Conservation (phyloP, 1,284 basidiomycete genomes). For the Tilletia horrida region DNA sequence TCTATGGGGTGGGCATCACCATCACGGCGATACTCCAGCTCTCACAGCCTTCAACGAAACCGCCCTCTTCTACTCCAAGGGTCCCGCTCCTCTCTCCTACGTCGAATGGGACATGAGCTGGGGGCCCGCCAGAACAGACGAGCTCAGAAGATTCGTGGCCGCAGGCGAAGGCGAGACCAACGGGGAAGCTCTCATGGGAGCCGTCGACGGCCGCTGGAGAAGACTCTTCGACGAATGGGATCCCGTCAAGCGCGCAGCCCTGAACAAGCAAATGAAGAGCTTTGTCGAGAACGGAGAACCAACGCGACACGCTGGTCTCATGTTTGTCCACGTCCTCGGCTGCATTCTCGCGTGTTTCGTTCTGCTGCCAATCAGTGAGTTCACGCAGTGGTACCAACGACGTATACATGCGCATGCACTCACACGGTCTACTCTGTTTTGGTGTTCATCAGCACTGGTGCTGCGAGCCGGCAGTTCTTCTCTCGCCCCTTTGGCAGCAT, state of each 20-base stretch:
- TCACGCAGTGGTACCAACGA: not conserved
- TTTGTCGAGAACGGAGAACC: slow-evolving; percentile 34
- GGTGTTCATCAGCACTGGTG: slow-evolving; percentile 27
- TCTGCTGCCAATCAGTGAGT: slow-evolving; percentile 37
- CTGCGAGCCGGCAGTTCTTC: slow-evolving; percentile 42
- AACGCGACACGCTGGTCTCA: slow-evolving; percentile 30
- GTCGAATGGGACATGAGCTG: slow-evolving; percentile 50
- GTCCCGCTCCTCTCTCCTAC: slow-evolving; percentile 51
- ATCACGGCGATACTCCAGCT: slow-evolving; percentile 9
- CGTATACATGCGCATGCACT: not conserved
- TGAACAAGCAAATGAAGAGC: slow-evolving; percentile 22
- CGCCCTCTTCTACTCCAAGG: slow-evolving; percentile 38
- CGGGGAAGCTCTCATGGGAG: slow-evolving; percentile 37
- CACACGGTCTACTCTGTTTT: not conserved
- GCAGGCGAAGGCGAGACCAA: slow-evolving; percentile 28
- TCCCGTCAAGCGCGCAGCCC: not conserved
- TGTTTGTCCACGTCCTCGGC: slow-evolving; percentile 31
- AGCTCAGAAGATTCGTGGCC: slow-evolving; percentile 37
- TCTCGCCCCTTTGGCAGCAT: slow-evolving; percentile 36
- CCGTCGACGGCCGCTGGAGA: slow-evolving; percentile 43
- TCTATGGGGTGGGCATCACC: slow-evolving; percentile 4
- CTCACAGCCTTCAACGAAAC: slow-evolving; percentile 41
- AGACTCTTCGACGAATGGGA: slow-evolving; percentile 41
- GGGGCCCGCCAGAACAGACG: slow-evolving; percentile 30
- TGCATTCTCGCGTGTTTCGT: slow-evolving; percentile 45